A percentile compares a stretch with the other conserved stretches of the same genome.
Conservation (phyloP, 148 eudicot species). For the Chenopodium suecicum region DNA sequence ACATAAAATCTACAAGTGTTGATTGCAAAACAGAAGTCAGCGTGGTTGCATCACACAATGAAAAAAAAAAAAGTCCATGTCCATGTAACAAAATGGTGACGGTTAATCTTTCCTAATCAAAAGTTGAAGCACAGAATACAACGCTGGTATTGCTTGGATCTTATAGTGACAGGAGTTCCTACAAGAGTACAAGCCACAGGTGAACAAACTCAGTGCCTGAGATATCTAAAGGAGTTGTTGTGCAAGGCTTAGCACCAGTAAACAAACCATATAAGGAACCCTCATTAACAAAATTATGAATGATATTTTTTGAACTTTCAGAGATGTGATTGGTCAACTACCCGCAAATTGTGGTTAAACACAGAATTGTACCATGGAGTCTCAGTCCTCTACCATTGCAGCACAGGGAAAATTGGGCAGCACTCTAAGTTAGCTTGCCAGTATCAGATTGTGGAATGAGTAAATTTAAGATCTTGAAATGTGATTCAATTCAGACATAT, state of each 20-base stretch:
- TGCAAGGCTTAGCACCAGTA: neutral
- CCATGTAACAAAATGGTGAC: neutral
- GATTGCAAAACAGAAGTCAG: conserved; percentile 9
- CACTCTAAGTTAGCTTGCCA: neutral
- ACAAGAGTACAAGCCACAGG: neutral
- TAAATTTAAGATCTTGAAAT: neutral
- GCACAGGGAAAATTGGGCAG: neutral
- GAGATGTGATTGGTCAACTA: neutral
- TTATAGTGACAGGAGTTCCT: neutral
- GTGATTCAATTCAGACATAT: neutral
- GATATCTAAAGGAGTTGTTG: neutral
- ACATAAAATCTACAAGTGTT: conserved; percentile 58
- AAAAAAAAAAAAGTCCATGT: neutral
- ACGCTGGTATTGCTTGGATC: neutral
- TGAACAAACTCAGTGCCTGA: neutral
- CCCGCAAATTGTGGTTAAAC: neutral
- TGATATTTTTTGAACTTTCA: neutral
- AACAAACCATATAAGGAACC: neutral
- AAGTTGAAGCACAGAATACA: neutral
- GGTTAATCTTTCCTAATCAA: neutral
- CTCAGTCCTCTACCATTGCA: neutral
- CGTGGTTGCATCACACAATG: neutral
- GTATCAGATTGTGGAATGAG: neutral
- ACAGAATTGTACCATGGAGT: neutral
- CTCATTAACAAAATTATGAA: neutral